These are phyloP conservation scores for Candida insectalens DNA, from an alignment of 805 yeast species.

Conservation along the genomic window DNA sequence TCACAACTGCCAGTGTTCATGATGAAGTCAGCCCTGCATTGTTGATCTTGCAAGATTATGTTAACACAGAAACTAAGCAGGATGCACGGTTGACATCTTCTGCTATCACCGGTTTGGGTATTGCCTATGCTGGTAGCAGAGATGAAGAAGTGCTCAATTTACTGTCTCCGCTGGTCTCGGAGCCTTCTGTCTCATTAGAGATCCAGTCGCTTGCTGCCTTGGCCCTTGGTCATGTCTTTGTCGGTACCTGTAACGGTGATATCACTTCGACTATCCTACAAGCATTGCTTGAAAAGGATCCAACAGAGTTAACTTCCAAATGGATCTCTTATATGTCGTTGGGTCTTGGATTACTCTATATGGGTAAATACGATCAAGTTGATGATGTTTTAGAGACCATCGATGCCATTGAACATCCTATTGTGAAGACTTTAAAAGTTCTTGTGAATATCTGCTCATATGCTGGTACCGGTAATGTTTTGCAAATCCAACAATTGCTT, in stretches of 20 bases:
- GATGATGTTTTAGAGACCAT: slow-evolving; percentile 92
- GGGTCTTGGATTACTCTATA: slow-evolving; percentile 82
- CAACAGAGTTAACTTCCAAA: slow-evolving; percentile 66
- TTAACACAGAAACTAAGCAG: slow-evolving; percentile 32
- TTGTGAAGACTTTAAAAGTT: slow-evolving; percentile 80
- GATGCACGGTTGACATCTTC: slow-evolving; percentile 62
- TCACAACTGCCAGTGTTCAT: slow-evolving; percentile 85
- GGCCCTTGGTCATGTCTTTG: slow-evolving; percentile 88
- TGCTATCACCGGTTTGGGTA: slow-evolving; percentile 84
- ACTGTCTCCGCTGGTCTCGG: slow-evolving; percentile 75
- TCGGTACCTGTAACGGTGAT: slow-evolving; percentile 93
- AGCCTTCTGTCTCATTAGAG: slow-evolving; percentile 65
- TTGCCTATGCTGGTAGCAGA: slow-evolving; percentile 91
- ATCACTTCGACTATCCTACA: slow-evolving; percentile 87
- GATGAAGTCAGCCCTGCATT: slow-evolving; percentile 93
- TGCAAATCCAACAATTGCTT: slow-evolving; percentile 83
- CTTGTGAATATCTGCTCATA: slow-evolving; percentile 88
- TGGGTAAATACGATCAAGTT: slow-evolving; percentile 90
- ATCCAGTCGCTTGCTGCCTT: slow-evolving; percentile 79
- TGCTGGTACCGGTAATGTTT: slow-evolving; percentile 96
- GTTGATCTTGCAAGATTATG: slow-evolving; percentile 73
- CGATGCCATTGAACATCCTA: slow-evolving; percentile 92
- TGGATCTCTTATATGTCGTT: slow-evolving; percentile 88
- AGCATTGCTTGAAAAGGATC: slow-evolving; percentile 78
- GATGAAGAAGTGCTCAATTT: slow-evolving; percentile 74